Evolutionary conservation across 257 asterid species (phyloP).

Genomic region (Gentiana dahurica): DNA sequence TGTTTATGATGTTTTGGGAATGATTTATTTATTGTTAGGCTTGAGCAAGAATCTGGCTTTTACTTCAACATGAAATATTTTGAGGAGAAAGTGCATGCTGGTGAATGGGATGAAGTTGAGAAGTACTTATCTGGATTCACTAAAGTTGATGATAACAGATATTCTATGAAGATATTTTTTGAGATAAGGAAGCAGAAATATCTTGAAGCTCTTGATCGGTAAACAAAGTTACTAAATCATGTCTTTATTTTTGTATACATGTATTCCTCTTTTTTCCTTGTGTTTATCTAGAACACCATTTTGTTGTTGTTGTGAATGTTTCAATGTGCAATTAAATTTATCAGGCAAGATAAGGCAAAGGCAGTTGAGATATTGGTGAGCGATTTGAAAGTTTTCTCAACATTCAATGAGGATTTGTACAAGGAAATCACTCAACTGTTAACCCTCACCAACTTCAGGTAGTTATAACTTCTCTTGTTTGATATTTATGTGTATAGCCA

Average conservation of each 20-base stretch:
- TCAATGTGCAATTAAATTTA: constrained; percentile 7
- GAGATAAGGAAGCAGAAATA: constrained; percentile 95
- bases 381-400: constrained; percentile 86
- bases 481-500: too few species aligned
- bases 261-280: not conserved
- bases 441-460: constrained; percentile 88
- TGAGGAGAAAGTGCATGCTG: constrained; percentile 95
- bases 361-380: constrained; percentile 78
- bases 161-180: constrained; percentile 94
- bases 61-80: constrained; percentile 94
- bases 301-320: not conserved
- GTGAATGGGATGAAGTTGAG: constrained; percentile 98
- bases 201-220: constrained; percentile 97
- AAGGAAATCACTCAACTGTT: constrained; percentile 92
- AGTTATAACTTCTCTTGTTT: constrained; percentile 8
- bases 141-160: constrained; percentile 90
- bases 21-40: constrained; percentile 34
- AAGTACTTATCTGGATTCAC: constrained; percentile 93
- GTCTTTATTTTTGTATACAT: not conserved
- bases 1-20: too few species aligned
- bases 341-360: constrained; percentile 87
- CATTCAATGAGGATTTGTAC: constrained; percentile 79
- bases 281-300: not conserved
- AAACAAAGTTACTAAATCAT: constrained; percentile 4
- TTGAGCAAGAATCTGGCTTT: constrained; percentile 94